Base-by-base conservation (phyloP, 306 rosid genomes). In the Acacia confusa region DNA sequence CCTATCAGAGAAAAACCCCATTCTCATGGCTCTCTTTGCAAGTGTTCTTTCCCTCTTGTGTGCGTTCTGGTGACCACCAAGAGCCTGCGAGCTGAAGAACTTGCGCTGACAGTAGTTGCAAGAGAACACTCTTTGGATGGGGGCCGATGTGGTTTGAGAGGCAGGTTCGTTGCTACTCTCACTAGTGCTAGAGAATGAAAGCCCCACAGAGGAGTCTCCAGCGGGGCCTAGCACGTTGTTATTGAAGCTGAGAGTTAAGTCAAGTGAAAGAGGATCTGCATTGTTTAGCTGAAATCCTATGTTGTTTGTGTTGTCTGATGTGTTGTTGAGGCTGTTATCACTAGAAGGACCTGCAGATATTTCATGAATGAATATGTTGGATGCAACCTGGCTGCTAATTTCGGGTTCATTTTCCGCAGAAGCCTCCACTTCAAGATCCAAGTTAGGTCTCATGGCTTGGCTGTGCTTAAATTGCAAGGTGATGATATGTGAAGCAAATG, bases 11-110 rank as follows among this genome's bases (percentile, higher is more conserved):
- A 87, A 89, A 20, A 92, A 76, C 1, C 96, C 97, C 92, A 92
- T 94, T 70, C 98, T 82, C 91, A 90, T 83, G 4, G 97, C 98
- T 48, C 97, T 87, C 70, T 94, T 94, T 3, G 98, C 98, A 7
- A 94, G 63, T 55, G 92, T 91, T 69, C 98, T 86, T 70, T 94
- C 98, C 36, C 93, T 88, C 84, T 94, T 94, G 78, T 94, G 98
- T 11, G 97, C 98, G 60, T 94, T 94, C 77, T 94, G 98, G 85
- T 94, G 98, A 17, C 98, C 98, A 0, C 98, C 98, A 30, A 94
- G 98, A 41, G 98, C 98, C 82, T 94, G 98, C 0, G 98, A 94
- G 84, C 98, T 92, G 78, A 88, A 88, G 84, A 94, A 94, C 79
- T 92, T 94, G 68, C 98, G 89, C 78, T 90, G 96, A 40, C 98